A percentile compares a stretch with the other conserved stretches of the same genome.
phyloP scores from a whole-genome alignment of 2,329 filamentous ascomycete genomes.

The Epichloe amarillans region DNA sequence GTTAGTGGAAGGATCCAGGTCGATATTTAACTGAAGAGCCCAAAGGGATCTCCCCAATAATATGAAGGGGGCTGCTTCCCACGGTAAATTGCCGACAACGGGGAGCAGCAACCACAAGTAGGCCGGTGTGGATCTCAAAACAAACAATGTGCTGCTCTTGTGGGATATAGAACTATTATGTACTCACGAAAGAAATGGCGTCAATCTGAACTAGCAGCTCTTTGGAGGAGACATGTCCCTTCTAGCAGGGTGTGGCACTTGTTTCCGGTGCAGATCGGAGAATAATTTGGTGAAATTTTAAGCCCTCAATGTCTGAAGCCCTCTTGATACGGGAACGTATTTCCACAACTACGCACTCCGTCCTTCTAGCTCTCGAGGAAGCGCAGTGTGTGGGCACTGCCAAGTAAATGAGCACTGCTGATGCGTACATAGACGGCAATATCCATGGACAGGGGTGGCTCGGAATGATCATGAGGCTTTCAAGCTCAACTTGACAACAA shows the following conservation, averaged over 20 bases:
- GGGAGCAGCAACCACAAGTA: background rate
- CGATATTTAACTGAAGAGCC: conserved; percentile 8
- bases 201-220: background rate
- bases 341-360: conserved; percentile 2
- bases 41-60: background rate
- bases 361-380: background rate
- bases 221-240: background rate
- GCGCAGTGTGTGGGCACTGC: conserved; percentile 1
- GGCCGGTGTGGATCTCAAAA: conserved; percentile 5
- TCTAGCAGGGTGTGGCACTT: conserved; percentile 1
- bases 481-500: background rate
- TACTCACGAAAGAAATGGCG: background rate
- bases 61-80: conserved; percentile 5
- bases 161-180: background rate
- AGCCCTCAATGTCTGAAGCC: conserved; percentile 3
- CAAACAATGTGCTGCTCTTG: background rate
- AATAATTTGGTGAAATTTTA: conserved; percentile 7
- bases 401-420: conserved; percentile 1
- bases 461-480: background rate
- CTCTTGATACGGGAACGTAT: background rate
- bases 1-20: conserved; percentile 7
- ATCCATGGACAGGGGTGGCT: conserved; percentile 7
- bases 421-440: conserved; percentile 5
- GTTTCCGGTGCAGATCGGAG: conserved; percentile 5
- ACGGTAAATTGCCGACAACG: conserved; percentile 5